Base-by-base conservation (phyloP, 2,329 filamentous ascomycete species). In the Paecilomyces fulvus region DNA sequence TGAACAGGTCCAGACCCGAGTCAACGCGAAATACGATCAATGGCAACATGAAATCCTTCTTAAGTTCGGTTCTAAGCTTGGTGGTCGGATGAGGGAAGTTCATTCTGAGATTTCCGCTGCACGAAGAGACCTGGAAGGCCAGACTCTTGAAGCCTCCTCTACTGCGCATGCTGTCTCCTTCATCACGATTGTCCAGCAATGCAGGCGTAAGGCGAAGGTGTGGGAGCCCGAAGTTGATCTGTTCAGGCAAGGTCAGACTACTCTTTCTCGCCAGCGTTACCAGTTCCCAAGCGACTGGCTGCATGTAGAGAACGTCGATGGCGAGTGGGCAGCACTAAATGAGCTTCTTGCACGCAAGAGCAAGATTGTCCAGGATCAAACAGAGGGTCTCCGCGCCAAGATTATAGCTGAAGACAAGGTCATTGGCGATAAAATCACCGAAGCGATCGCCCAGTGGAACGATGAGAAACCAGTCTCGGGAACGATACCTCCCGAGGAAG, bases 1-100 rank as follows among this genome's bases (percentile, higher is more conserved):
- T 67, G 94, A 97, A 66, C 95, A 99, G 73, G 94, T 99, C 0
- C 95, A 99, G 73, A 90, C 92, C 56, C 96, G 96, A 74, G 94
- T 99, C 72, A 99, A 97, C 67, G 90, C 91, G 65, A 99, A 97
- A 72, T 99, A 99, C 70, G 95, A 99, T 69, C 92, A 97, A 72
- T 99, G 95, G 94, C 94, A 99, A 72, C 90, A 96, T 65, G 94
- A 99, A 63, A 95, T 99, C 55, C 80, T 97, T 37, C 83, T 89
- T 64, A 96, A 96, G 70, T 99, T 99, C 73, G 94, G 91, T 37
- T 82, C 83, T 56, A 90, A 94, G 56, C 86, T 99, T 50, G 90
- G 92, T 51, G 88, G 84, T 60, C 89, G 92, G 52, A 95, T 97
- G 85, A 84, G 90, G 52, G 94, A 99, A 67, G 87, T 96, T 3